phyloP scores from a whole-genome alignment of 495 filamentous ascomycete species.

The Neurospora pannonica region DNA sequence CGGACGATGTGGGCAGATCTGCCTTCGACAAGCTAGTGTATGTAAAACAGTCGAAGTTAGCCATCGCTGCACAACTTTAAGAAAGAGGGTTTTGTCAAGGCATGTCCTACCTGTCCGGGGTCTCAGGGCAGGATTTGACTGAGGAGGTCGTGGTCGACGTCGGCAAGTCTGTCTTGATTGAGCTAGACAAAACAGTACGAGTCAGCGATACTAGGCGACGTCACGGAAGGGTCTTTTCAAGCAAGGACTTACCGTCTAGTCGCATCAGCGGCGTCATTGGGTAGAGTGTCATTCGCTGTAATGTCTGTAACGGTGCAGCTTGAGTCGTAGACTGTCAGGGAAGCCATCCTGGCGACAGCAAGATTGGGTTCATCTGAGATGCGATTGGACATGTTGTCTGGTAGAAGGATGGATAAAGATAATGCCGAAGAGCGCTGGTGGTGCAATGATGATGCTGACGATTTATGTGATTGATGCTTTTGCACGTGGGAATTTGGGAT shows the following conservation, averaged over 20 bases:
- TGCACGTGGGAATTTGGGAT: background rate
- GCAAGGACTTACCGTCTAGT: background rate
- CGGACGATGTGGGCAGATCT: too few relatives aligned
- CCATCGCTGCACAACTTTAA: background rate
- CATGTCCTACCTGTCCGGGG: background rate
- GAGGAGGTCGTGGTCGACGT: background rate
- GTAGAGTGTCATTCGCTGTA: background rate
- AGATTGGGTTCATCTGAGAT: rapidly evolving
- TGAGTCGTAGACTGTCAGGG: background rate
- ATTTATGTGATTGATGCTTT: background rate
- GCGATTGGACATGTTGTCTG: background rate
- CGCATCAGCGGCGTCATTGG: too few relatives aligned
- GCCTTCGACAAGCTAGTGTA: too few relatives aligned
- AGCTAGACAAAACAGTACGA: background rate
- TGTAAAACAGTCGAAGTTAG: too few relatives aligned
- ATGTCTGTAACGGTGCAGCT: too few relatives aligned
- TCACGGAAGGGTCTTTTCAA: background rate
- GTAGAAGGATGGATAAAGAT: background rate
- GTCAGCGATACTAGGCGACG: background rate
- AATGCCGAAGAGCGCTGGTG: background rate
- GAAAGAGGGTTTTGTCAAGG: too few relatives aligned
- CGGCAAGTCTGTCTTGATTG: background rate
- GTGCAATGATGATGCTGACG: rapidly evolving
- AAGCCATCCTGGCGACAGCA: background rate
- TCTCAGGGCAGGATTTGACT: rapidly evolving